Evolutionary conservation across 2,329 filamentous ascomycete genomes (phyloP).

Genomic region (Fusarium armeniacum): DNA sequence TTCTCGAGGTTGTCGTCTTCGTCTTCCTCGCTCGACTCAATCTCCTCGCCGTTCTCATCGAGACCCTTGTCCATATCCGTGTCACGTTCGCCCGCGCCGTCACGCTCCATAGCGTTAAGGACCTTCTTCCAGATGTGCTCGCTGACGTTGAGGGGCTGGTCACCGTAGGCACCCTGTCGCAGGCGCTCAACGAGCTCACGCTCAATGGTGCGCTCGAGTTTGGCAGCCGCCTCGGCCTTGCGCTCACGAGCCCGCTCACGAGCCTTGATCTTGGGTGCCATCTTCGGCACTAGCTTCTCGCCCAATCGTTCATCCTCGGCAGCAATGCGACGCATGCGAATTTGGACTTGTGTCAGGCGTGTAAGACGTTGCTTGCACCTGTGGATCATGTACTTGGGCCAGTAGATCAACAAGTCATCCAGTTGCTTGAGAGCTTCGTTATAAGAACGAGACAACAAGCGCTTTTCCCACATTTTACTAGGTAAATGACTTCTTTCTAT

Average conservation of each 20-base stretch:
- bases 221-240: slow-evolving; percentile 85
- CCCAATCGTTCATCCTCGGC: slow-evolving; percentile 91
- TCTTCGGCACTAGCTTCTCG: slow-evolving; percentile 87
- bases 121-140: slow-evolving; percentile 98
- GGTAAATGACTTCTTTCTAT: too few species aligned
- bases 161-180: slow-evolving; percentile 92
- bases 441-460: slow-evolving; percentile 60
- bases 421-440: slow-evolving; percentile 67
- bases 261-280: slow-evolving; percentile 89
- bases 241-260: slow-evolving; percentile 82
- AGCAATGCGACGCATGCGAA: slow-evolving; percentile 82
- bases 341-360: slow-evolving; percentile 90
- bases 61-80: slow-evolving; percentile 91
- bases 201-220: slow-evolving; percentile 96
- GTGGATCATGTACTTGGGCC: slow-evolving; percentile 92
- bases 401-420: slow-evolving; percentile 89
- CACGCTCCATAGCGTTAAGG: slow-evolving; percentile 87
- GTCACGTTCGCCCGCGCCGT: slow-evolving; percentile 85
- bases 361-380: slow-evolving; percentile 98
- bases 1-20: slow-evolving; percentile 81
- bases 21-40: slow-evolving; percentile 75
- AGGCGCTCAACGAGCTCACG: slow-evolving; percentile 92
- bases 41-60: slow-evolving; percentile 79
- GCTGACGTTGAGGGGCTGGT: slow-evolving; percentile 94
- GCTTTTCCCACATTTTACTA: slow-evolving; percentile 96